phyloP scores from a whole-genome alignment of 768 basidiomycete species.

The Gloeophyllum trabeum region DNA sequence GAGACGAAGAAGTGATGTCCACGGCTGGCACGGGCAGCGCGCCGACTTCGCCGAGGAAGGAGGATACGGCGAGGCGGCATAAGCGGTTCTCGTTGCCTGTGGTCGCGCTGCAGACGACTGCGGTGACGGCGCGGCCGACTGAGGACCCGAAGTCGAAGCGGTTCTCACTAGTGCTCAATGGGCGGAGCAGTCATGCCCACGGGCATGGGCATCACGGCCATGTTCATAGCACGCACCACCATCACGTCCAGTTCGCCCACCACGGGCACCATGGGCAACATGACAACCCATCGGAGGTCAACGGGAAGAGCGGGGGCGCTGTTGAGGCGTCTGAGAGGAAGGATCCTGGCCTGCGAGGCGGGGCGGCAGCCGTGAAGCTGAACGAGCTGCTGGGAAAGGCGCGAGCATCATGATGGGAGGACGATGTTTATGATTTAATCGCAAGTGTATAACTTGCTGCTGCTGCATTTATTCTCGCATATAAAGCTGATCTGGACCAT shows the following conservation, averaged over 20 bases:
- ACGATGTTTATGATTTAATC: not conserved
- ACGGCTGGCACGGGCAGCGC: slow-evolving; percentile 6
- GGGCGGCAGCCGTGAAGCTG: not conserved
- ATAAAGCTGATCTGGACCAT: too few species aligned
- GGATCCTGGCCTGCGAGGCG: slow-evolving; percentile 10
- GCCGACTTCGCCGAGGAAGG: slow-evolving; percentile 21
- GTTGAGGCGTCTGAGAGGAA: not conserved
- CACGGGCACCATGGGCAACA: slow-evolving; percentile 4
- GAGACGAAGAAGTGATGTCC: not conserved
- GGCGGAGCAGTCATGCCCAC: slow-evolving; percentile 4
- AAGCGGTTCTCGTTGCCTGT: slow-evolving; percentile 72
- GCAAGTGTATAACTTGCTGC: too few species aligned
- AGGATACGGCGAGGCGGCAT: slow-evolving; percentile 49
- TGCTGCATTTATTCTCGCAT: too few species aligned
- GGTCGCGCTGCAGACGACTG: slow-evolving; percentile 63
- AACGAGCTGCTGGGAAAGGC: not conserved
- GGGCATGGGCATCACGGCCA: not conserved
- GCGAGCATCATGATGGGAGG: not conserved
- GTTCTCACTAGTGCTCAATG: slow-evolving; percentile 50
- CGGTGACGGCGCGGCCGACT: slow-evolving; percentile 49
- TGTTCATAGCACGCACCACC: not conserved
- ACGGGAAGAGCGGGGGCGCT: slow-evolving; percentile 2
- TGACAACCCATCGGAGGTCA: slow-evolving; percentile 10
- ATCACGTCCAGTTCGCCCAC: not conserved
- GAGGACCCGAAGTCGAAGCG: slow-evolving; percentile 31